These are phyloP conservation scores for Sphaerosporella brunnea DNA, from an alignment of 495 filamentous ascomycete species.

Conservation along the genomic window DNA sequence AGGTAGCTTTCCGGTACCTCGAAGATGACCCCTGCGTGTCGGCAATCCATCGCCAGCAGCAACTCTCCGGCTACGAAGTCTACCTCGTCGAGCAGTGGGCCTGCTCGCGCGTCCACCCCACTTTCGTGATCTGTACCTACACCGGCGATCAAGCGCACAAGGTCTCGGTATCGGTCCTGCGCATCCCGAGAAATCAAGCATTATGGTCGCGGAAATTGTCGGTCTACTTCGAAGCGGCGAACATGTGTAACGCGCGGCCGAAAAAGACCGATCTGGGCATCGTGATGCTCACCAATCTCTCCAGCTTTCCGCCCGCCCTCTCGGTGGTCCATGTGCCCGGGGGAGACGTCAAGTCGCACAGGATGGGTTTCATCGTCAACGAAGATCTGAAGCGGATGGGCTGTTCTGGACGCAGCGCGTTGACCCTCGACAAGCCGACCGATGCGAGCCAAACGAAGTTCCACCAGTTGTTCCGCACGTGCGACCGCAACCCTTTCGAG, in stretches of 20 bases:
- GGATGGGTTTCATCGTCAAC: slow-evolving; percentile 81
- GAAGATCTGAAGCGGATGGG: slow-evolving; percentile 84
- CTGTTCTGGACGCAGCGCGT: slow-evolving; percentile 73
- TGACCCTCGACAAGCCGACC: slow-evolving; percentile 58
- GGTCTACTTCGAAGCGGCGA: slow-evolving; percentile 72
- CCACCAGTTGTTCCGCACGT: slow-evolving; percentile 70
- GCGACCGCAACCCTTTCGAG: slow-evolving; percentile 58
- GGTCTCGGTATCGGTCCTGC: slow-evolving; percentile 62
- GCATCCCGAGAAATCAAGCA: slow-evolving; percentile 62
- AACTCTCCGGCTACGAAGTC: slow-evolving; percentile 70
- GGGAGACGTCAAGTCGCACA: slow-evolving; percentile 64
- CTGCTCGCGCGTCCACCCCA: slow-evolving; percentile 75
- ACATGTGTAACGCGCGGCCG: slow-evolving; percentile 61
- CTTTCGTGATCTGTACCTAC: slow-evolving; percentile 82
- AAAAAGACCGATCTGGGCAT: slow-evolving; percentile 71
- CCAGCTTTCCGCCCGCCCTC: slow-evolving; percentile 70
- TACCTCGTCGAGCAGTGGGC: slow-evolving; percentile 98
- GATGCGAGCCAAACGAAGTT: slow-evolving; percentile 80
- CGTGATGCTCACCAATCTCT: slow-evolving; percentile 86
- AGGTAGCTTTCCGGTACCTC: slow-evolving; percentile 40
- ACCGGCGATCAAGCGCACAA: slow-evolving; percentile 69
- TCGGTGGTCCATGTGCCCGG: slow-evolving; percentile 78
- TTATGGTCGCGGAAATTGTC: slow-evolving; percentile 61
- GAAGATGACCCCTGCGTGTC: slow-evolving; percentile 67
- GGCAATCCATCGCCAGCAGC: slow-evolving; percentile 50